Base-by-base conservation (phyloP, 306 rosid genomes). In the Gillenia trifoliata region DNA sequence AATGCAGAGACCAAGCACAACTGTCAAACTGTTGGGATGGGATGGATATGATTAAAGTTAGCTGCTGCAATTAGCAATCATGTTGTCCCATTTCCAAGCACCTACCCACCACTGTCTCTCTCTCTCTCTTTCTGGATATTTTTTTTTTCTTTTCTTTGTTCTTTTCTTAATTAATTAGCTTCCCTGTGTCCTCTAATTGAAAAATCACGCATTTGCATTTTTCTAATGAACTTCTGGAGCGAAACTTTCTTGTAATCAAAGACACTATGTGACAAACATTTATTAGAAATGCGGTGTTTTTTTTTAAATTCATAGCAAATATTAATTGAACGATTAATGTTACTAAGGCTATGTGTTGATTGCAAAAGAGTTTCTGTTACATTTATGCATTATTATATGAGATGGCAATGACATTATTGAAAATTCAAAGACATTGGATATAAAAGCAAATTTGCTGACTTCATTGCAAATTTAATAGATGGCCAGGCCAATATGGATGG, bases 31-130 rank as follows among this genome's bases (percentile, higher is more conserved):
- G 64, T 11, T 25, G 26, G 33, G 38, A 30, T 25, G 26, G 33
- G 38, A 30, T 62, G 22, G 6, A 54, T 84, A 88, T 87, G 80
- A 90, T 80, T 83, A 85, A 81, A 78, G 81, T 77, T 76, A 64
- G 67, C 75, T 78, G 73, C 87, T 78, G 68, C 85, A 79, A 30
- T 73, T 62, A 63, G 79, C 89, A 88, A 85, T 90, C 83, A 86
- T 88, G 83, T 82, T 85, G 85, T 85, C 87, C 84, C 79, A 80
- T 68, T 83, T 78, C 75, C 64, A 77, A 63, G 88, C 87, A 81
- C 96, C 85, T 81, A 90, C 82, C 92, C 45, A 85, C 72, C 74
- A 74, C 78, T 7, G 22, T 22, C 60, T 57, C 64, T 38, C 11
- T 3, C n/a, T 22, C 60, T 57, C 64, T 3, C n/a, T 22, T 28